Percentiles rank a stretch among this genome's conserved stretches.
phyloP scores from a whole-genome alignment of 2,329 filamentous ascomycete genomes.

The Trichoderma sp. region DNA sequence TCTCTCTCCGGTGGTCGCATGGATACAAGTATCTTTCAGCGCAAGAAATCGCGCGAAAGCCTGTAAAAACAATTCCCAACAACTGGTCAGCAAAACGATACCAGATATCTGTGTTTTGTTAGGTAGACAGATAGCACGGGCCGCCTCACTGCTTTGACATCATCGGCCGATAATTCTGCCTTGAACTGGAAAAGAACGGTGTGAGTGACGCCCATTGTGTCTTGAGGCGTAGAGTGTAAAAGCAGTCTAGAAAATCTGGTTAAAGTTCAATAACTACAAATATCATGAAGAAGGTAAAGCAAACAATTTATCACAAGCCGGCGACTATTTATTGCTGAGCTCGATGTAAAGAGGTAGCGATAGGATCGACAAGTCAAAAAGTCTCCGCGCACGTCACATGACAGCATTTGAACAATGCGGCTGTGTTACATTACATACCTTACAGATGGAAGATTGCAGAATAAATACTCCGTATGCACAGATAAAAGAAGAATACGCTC shows the following conservation, averaged over 20 bases:
- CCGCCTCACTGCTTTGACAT: neutral
- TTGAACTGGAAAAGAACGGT: neutral
- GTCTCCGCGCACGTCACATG: neutral
- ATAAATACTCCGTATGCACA: neutral
- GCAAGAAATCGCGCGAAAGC: constrained; percentile 40
- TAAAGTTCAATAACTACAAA: neutral
- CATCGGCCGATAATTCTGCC: neutral
- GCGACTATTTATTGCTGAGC: neutral
- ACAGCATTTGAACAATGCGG: neutral
- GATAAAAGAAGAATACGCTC: neutral
- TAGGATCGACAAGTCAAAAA: neutral
- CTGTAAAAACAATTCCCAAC: constrained; percentile 24
- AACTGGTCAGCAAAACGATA: neutral
- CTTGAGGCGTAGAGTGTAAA: neutral
- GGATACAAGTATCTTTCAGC: constrained; percentile 59
- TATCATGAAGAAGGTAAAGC: neutral
- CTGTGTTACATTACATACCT: neutral
- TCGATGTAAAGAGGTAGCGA: neutral
- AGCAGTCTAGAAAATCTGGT: neutral
- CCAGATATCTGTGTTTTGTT: neutral
- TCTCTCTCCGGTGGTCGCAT: constrained; percentile 55
- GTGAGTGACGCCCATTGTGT: neutral
- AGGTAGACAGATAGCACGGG: neutral
- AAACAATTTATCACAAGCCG: neutral
- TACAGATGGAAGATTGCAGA: neutral